A percentile compares a stretch with the other conserved stretches of the same genome.
These are phyloP conservation scores for Hanseniaspora uvarum DNA, from an alignment of 1,139 yeast genomes.

Conservation along the genomic window DNA sequence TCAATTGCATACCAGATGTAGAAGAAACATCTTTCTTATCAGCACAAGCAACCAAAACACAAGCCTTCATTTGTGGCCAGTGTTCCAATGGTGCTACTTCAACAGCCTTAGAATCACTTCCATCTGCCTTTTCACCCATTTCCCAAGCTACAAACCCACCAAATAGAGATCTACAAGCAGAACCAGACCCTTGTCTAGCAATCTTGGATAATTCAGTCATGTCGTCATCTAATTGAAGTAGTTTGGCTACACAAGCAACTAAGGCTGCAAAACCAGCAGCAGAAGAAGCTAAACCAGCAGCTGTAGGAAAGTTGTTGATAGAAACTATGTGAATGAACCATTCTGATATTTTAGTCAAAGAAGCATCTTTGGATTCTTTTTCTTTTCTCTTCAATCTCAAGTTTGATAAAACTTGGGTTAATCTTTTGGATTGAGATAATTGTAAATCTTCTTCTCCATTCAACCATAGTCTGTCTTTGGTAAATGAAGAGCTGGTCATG, in stretches of 20 bases:
- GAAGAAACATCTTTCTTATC: conserved; percentile 90
- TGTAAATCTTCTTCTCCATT: conserved; percentile 56
- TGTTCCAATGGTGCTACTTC: conserved; percentile 73
- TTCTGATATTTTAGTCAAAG: conserved; percentile 51
- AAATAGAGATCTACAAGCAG: conserved; percentile 91
- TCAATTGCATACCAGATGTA: conserved; percentile 91
- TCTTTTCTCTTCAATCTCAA: conserved; percentile 55
- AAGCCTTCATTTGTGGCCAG: conserved; percentile 92
- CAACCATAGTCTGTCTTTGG: conserved; percentile 64
- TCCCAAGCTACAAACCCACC: conserved; percentile 99
- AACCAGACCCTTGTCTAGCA: conserved; percentile 97
- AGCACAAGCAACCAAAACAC: conserved; percentile 83
- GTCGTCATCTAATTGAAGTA: conserved; percentile 71
- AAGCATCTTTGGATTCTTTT: conserved; percentile 42
- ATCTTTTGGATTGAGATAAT: conserved; percentile 54
- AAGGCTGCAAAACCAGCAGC: conserved; percentile 98
- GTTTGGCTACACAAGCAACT: conserved; percentile 72
- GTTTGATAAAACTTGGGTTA: conserved; percentile 70
- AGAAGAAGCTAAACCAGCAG: conserved; percentile 95
- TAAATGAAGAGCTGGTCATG: conserved; percentile 49
- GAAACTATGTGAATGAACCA: conserved; percentile 73
- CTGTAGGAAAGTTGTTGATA: conserved; percentile 96
- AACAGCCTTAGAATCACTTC: conserved; percentile 85
- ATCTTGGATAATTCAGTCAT: conserved; percentile 78
- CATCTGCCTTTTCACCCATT: conserved; percentile 68